phyloP scores from a whole-genome alignment of 1,139 yeast genomes.

The Spathaspora sp. region DNA sequence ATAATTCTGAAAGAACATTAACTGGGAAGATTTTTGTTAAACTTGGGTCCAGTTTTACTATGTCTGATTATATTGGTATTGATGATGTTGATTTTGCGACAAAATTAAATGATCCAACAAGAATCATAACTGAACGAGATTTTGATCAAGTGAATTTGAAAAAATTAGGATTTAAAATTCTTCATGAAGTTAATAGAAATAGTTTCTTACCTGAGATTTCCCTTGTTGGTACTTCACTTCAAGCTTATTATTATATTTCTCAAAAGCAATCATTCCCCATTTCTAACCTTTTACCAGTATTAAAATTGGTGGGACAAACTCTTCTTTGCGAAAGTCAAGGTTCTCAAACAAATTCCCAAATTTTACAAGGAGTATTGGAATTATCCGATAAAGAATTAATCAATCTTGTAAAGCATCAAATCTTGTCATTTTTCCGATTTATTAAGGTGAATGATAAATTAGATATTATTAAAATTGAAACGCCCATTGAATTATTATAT shows the following conservation, averaged over 20 bases:
- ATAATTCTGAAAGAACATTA: constrained; percentile 27
- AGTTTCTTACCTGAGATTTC: constrained; percentile 40
- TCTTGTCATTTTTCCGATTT: constrained; percentile 35
- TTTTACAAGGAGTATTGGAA: constrained; percentile 16
- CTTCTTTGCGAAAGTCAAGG: constrained; percentile 23
- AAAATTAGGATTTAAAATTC: constrained; percentile 41
- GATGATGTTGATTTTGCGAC: constrained; percentile 7
- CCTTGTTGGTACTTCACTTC: constrained; percentile 40
- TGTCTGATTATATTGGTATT: constrained; percentile 25
- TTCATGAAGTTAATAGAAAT: constrained; percentile 41
- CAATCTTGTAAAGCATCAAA: constrained; percentile 26
- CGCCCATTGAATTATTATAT: constrained; percentile 43
- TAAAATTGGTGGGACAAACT: constrained; percentile 23
- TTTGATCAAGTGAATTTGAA: constrained; percentile 31
- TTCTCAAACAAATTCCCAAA: constrained; percentile 21
- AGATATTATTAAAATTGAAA: constrained; percentile 28
- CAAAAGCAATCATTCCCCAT: constrained; percentile 20
- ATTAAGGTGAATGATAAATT: constrained; percentile 31
- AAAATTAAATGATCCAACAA: background rate
- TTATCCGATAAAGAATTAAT: constrained; percentile 19
- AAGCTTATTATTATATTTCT: constrained; percentile 32
- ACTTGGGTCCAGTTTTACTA: constrained; percentile 34
- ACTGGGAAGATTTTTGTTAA: constrained; percentile 42
- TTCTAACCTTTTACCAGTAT: constrained; percentile 28
- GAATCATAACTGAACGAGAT: constrained; percentile 1